Evolutionary conservation across 306 rosid species (phyloP).

Genomic region (Gastrolobium bilobum): DNA sequence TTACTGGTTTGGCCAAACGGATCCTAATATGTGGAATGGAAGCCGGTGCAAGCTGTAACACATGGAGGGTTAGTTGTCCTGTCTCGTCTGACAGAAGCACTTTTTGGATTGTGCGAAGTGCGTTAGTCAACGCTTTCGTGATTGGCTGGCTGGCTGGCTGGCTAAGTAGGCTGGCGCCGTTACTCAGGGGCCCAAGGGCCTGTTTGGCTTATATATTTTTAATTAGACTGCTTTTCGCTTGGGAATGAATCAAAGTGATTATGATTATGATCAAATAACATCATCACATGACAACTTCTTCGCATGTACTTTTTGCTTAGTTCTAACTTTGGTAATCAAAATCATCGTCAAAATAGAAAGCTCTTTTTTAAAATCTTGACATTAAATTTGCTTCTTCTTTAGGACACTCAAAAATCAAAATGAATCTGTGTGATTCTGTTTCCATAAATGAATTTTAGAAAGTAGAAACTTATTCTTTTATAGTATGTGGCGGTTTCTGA

Average conservation of each 20-base stretch:
- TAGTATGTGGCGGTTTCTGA: no score
- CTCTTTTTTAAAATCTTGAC: not conserved
- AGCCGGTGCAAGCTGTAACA: slow-evolving; percentile 1
- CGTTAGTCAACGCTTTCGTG: slow-evolving; percentile 61
- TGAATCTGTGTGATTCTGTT: not conserved
- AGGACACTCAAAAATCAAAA: not conserved
- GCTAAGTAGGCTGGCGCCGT: not conserved
- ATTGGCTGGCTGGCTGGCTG: slow-evolving; percentile 44
- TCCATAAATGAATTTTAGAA: not conserved
- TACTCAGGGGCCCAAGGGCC: not conserved
- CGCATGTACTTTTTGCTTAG: no score
- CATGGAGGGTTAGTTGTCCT: slow-evolving; percentile 25
- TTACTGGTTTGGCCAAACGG: not conserved
- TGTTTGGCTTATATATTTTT: slow-evolving; percentile 24
- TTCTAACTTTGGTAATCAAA: not conserved
- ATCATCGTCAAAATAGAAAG: not conserved
- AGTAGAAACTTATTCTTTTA: not conserved
- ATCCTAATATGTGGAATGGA: not conserved
- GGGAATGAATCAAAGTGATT: no score
- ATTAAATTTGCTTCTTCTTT: not conserved
- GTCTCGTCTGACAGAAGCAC: slow-evolving; percentile 44
- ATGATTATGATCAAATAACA: no score
- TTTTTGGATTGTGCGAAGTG: not conserved
- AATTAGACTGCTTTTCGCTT: not conserved
- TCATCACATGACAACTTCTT: no score